phyloP scores from a whole-genome alignment of 225 moss, liverwort and hornwort genomes.

The Bryoerythrophyllum caledonicum region DNA sequence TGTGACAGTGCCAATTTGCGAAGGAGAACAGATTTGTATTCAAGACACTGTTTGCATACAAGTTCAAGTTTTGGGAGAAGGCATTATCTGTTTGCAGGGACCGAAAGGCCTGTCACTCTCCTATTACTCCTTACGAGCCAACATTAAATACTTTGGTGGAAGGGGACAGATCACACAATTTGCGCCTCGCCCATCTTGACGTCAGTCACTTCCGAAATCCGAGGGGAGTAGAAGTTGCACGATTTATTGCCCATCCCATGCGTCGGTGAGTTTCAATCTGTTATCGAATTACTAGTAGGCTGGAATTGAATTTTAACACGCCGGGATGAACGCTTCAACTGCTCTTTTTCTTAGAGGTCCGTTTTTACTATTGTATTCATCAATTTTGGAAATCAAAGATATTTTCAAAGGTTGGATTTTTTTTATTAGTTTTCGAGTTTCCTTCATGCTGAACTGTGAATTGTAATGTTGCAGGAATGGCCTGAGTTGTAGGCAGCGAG shows the following conservation, averaged over 20 bases:
- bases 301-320: background rate
- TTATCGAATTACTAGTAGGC: background rate
- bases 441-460: constrained; percentile 4
- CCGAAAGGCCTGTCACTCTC: constrained; percentile 26
- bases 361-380: background rate
- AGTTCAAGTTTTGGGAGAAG: constrained; percentile 46
- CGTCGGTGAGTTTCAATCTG: constrained; percentile 17
- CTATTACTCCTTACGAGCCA: constrained; percentile 1
- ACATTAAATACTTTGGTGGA: constrained; percentile 13
- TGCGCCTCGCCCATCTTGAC: constrained; percentile 20
- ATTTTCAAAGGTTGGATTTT: no score
- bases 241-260: background rate
- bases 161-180: background rate
- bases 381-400: background rate
- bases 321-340: background rate
- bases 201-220: constrained; percentile 16
- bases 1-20: constrained; percentile 40
- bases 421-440: background rate
- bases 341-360: background rate
- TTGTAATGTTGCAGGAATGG: constrained; percentile 21
- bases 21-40: constrained; percentile 38
- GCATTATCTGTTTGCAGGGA: constrained; percentile 28
- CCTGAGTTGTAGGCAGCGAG: constrained; percentile 32
- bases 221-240: constrained; percentile 12
- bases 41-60: constrained; percentile 45